Evolutionary conservation across 1,284 basidiomycete genomes (phyloP).

Genomic region (Xanthoconium separans): DNA sequence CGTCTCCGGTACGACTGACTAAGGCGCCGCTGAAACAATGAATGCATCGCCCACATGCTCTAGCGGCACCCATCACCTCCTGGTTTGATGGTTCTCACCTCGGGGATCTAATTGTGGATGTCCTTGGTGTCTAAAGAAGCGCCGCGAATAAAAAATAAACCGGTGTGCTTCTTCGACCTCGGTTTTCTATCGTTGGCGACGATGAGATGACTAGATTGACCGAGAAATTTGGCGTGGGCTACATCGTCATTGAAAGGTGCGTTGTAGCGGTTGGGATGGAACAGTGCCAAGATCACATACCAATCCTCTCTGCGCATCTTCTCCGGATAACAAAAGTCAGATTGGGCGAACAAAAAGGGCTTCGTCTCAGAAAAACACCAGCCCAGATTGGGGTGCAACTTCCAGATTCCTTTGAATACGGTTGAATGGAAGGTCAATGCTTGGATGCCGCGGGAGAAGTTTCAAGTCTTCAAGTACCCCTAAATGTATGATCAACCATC

Average conservation of each 20-base stretch:
- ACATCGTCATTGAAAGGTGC: background rate
- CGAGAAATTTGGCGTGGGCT: slow-evolving; percentile 1
- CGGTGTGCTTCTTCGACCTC: slow-evolving; percentile 2
- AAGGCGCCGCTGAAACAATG: background rate
- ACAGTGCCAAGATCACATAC: background rate
- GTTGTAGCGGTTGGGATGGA: background rate
- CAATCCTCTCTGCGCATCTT: background rate
- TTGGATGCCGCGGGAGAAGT: slow-evolving; percentile 3
- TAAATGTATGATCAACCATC: background rate
- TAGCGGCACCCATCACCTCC: background rate
- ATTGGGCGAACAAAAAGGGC: background rate
- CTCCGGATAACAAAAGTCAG: background rate
- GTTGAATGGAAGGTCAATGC: background rate
- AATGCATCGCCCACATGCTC: background rate
- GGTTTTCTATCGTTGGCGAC: slow-evolving; percentile 3
- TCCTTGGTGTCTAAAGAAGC: background rate
- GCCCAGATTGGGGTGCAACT: background rate
- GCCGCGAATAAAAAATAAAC: background rate
- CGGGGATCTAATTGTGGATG: slow-evolving; percentile 6
- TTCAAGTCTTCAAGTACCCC: background rate
- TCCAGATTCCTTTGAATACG: background rate
- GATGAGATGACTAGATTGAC: background rate
- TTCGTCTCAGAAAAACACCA: background rate
- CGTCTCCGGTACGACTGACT: background rate
- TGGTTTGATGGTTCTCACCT: background rate